Conservation (phyloP, 2,329 filamentous ascomycete genomes). For the Neospermospora avenae region DNA sequence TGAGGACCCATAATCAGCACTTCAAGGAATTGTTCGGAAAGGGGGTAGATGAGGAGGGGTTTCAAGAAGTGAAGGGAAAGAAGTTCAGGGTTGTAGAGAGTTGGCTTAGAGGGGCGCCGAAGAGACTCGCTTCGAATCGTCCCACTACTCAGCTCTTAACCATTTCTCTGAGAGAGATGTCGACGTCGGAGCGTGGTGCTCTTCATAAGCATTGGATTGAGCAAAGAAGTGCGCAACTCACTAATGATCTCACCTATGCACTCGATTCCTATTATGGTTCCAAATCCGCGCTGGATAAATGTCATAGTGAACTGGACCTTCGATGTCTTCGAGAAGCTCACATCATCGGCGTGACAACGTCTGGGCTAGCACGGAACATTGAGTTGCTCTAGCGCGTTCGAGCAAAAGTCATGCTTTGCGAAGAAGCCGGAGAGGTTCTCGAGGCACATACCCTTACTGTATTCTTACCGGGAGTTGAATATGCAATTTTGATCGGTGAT, state of each 20-base stretch:
- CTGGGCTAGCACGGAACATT: slow-evolving; percentile 46
- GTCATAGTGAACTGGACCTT: slow-evolving; percentile 24
- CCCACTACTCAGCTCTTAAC: slow-evolving; percentile 17
- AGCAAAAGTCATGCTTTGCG: slow-evolving; percentile 39
- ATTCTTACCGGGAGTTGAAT: slow-evolving; percentile 37
- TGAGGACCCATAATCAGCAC: slow-evolving; percentile 17
- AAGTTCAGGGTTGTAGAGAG: slow-evolving; percentile 24
- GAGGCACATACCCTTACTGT: slow-evolving; percentile 38
- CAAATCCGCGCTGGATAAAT: slow-evolving; percentile 23
- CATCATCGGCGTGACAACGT: slow-evolving; percentile 34
- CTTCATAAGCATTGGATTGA: slow-evolving; percentile 24
- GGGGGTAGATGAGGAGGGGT: slow-evolving; percentile 23
- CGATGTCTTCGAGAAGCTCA: slow-evolving; percentile 23
- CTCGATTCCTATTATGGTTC: slow-evolving; percentile 23
- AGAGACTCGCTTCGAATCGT: slow-evolving; percentile 23
- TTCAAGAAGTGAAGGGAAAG: slow-evolving; percentile 22
- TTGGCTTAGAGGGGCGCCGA: slow-evolving; percentile 25
- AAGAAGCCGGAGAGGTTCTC: slow-evolving; percentile 44
- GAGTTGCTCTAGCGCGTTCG: slow-evolving; percentile 42
- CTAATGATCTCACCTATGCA: slow-evolving; percentile 20
- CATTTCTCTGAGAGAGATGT: slow-evolving; percentile 25
- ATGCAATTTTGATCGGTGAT: slow-evolving; percentile 43
- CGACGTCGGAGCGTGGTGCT: slow-evolving; percentile 15
- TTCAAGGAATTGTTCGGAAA: slow-evolving; percentile 23
- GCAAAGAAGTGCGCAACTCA: slow-evolving; percentile 18